These are phyloP conservation scores for Backusella circina DNA, from an alignment of 192 early-diverging fungal species.

Conservation along the genomic window DNA sequence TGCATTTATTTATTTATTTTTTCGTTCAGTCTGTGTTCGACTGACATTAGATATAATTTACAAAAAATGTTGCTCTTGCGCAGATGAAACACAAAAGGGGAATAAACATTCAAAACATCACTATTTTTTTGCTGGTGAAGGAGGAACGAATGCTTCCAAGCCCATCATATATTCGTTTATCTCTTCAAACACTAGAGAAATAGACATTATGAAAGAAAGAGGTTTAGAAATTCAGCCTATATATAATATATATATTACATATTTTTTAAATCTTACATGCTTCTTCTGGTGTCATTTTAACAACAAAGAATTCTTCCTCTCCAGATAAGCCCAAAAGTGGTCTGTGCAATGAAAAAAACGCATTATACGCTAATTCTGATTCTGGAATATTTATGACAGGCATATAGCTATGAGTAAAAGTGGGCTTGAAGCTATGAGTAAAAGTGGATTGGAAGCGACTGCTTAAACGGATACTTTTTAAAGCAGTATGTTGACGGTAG, in stretches of 20 bases:
- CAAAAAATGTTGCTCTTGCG: background rate
- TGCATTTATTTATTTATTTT: background rate
- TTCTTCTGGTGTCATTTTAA: background rate
- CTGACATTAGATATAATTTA: background rate
- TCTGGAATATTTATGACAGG: slow-evolving; percentile 26
- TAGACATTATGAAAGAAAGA: no score
- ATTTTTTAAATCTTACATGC: background rate
- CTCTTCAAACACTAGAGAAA: background rate
- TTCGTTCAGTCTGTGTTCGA: background rate
- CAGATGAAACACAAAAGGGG: background rate
- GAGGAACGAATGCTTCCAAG: background rate
- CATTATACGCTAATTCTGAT: slow-evolving; percentile 48
- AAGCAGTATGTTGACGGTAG: background rate
- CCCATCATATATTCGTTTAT: background rate
- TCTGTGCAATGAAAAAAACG: slow-evolving; percentile 58
- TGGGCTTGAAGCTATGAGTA: background rate
- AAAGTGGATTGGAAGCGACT: background rate
- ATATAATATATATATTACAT: background rate
- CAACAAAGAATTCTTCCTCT: background rate
- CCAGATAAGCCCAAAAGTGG: slow-evolving; percentile 43
- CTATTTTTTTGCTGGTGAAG: background rate
- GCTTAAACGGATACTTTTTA: background rate
- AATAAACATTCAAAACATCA: background rate
- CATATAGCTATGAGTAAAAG: background rate
- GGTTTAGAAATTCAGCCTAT: no score